Conservation (phyloP, 768 basidiomycete species). For the Termitomyces sp. region DNA sequence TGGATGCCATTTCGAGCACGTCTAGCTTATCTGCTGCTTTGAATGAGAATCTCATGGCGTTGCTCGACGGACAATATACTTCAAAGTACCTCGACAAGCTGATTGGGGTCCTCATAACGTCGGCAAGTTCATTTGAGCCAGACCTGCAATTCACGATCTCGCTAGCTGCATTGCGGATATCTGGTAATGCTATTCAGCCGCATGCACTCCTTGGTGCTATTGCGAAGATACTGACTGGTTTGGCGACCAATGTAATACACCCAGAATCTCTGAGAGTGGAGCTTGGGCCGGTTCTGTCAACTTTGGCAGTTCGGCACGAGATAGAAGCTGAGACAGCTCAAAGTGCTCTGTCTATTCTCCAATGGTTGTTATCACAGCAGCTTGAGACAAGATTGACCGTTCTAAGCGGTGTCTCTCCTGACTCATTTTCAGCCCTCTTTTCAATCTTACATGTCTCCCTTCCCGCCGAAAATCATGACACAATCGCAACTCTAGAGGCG, state of each 20-base stretch:
- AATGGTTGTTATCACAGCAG: conserved; percentile 49
- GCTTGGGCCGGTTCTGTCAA: conserved; percentile 26
- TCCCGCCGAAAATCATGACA: conserved; percentile 17
- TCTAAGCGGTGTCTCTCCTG: conserved; percentile 41
- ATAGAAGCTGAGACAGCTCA: conserved; percentile 33
- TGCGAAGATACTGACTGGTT: conserved; percentile 17
- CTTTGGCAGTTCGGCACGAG: conserved; percentile 20
- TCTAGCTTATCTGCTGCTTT: conserved; percentile 38
- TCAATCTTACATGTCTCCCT: conserved; percentile 25
- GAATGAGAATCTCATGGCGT: conserved; percentile 31
- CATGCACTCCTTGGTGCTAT: conserved; percentile 14
- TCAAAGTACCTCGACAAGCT: conserved; percentile 40
- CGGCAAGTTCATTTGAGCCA: conserved; percentile 20
- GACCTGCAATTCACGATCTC: conserved; percentile 26
- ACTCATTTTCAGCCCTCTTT: conserved; percentile 42
- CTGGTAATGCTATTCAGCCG: conserved; percentile 14
- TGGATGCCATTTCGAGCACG: conserved; percentile 32
- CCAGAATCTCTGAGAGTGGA: conserved; percentile 26
- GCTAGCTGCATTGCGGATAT: conserved; percentile 24
- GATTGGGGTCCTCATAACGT: conserved; percentile 20
- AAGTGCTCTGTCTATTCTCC: conserved; percentile 37
- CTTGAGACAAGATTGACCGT: conserved; percentile 36
- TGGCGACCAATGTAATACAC: conserved; percentile 17
- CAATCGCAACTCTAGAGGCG: conserved; percentile 18
- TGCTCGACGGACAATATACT: conserved; percentile 44